Percentiles rank a stretch among this genome's conserved stretches.
Evolutionary conservation across 495 filamentous ascomycete species (phyloP).

Genomic region (Talaromyces nanjingensis): DNA sequence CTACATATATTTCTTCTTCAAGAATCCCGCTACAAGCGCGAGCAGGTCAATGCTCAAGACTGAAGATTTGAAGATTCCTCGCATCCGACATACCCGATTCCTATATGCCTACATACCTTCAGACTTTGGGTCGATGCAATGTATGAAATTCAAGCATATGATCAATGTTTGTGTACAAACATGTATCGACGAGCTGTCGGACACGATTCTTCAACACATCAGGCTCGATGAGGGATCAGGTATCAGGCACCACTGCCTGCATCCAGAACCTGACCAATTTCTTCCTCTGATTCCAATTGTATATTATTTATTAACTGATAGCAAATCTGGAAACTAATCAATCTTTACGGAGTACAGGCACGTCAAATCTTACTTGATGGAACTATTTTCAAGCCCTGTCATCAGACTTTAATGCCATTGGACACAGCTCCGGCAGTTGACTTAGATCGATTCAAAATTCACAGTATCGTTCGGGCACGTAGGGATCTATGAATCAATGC

Average conservation of each 20-base stretch:
- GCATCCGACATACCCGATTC: not conserved
- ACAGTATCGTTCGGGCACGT: not conserved
- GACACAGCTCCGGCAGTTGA: not conserved
- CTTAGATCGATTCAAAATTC: not conserved
- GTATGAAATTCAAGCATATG: not conserved
- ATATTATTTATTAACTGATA: not conserved
- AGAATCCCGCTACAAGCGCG: not conserved
- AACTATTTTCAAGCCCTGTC: not conserved
- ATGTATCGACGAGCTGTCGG: not conserved
- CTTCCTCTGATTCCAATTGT: not conserved
- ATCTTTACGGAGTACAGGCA: not conserved
- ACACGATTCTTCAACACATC: not conserved
- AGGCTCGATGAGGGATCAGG: not conserved
- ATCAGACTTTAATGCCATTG: not conserved
- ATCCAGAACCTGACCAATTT: not conserved
- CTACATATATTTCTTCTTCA: not conserved
- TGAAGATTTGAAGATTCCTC: not conserved
- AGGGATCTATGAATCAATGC: not conserved
- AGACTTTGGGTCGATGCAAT: not conserved
- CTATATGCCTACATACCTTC: not conserved
- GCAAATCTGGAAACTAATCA: not conserved
- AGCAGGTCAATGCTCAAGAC: not conserved
- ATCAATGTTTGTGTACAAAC: not conserved
- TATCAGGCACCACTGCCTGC: not conserved
- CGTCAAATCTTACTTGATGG: not conserved